These are phyloP conservation scores for Ostreobium quekettii DNA, from an alignment of 139 green algal species.

Conservation along the genomic window DNA sequence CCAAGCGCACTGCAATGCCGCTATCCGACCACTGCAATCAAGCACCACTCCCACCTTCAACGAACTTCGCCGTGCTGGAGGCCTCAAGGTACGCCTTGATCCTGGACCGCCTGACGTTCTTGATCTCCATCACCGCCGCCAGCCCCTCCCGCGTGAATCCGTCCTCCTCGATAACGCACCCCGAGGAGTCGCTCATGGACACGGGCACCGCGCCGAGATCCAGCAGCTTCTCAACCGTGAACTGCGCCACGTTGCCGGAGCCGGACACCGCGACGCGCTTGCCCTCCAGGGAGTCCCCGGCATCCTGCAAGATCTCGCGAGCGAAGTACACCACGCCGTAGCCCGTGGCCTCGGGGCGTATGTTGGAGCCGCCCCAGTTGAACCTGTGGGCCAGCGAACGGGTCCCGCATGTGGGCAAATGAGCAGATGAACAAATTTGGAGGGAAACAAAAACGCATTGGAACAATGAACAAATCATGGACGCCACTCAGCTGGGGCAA, in stretches of 20 bases:
- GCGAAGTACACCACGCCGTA: conserved; percentile 74
- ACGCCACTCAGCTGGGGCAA: too few relatives aligned
- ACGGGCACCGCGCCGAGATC: conserved; percentile 55
- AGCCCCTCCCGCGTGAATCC: conserved; percentile 52
- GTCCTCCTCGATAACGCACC: conserved; percentile 45
- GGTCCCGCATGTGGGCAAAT: too few relatives aligned
- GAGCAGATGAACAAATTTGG: too few relatives aligned
- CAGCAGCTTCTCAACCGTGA: conserved; percentile 56
- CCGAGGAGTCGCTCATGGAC: conserved; percentile 55
- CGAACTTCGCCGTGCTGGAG: not conserved
- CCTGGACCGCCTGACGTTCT: conserved; percentile 34
- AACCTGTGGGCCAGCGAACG: conserved; percentile 30
- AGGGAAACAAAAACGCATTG: too few relatives aligned
- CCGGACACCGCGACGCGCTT: conserved; percentile 52
- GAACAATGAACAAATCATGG: too few relatives aligned
- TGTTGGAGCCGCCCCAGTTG: conserved; percentile 59
- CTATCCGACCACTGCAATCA: too few relatives aligned
- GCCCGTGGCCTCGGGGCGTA: conserved; percentile 75
- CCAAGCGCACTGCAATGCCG: too few relatives aligned
- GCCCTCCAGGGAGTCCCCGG: conserved; percentile 29
- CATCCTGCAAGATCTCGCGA: conserved; percentile 38
- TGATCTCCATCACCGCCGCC: conserved; percentile 35
- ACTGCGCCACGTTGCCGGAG: conserved; percentile 64
- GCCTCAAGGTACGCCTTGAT: conserved; percentile 20
- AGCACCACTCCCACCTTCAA: not conserved